Percentiles rank a stretch among this genome's conserved stretches.
phyloP scores from a whole-genome alignment of 176 grass and related monocot genomes.

The Carex myosuroides region DNA sequence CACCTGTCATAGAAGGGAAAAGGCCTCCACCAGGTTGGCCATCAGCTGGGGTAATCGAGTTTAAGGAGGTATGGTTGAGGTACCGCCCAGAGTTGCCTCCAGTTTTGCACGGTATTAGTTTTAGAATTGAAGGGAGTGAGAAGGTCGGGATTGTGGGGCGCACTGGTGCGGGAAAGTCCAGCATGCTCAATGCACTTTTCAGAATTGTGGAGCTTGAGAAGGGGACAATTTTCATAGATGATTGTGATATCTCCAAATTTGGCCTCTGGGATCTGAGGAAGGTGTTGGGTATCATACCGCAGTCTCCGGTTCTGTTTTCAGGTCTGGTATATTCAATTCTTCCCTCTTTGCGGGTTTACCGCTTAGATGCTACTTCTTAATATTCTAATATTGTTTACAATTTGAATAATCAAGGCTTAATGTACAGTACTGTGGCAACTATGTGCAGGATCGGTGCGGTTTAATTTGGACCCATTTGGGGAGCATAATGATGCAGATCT shows the following conservation, averaged over 20 bases:
- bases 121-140: conserved; percentile 86
- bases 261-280: conserved; percentile 96
- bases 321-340: conserved; percentile 38
- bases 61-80: conserved; percentile 85
- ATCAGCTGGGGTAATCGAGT: conserved; percentile 68
- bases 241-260: conserved; percentile 72
- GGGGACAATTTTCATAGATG: conserved; percentile 76
- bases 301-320: conserved; percentile 94
- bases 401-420: neutral
- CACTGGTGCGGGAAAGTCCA: conserved; percentile 95
- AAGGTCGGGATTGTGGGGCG: conserved; percentile 96
- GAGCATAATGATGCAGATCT: conserved; percentile 99
- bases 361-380: neutral
- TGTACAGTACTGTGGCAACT: neutral
- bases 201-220: conserved; percentile 85
- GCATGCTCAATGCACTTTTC: conserved; percentile 98
- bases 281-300: conserved; percentile 96
- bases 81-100: conserved; percentile 93
- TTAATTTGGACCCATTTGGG: conserved; percentile 96
- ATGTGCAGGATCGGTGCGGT: conserved; percentile 77
- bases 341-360: neutral
- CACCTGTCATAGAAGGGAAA: conserved; percentile 73
- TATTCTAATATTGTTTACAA: neutral
- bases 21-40: conserved; percentile 94
- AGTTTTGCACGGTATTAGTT: conserved; percentile 95